Base-by-base conservation (phyloP, 441 rosid species). In the Gossypium davidsonii region DNA sequence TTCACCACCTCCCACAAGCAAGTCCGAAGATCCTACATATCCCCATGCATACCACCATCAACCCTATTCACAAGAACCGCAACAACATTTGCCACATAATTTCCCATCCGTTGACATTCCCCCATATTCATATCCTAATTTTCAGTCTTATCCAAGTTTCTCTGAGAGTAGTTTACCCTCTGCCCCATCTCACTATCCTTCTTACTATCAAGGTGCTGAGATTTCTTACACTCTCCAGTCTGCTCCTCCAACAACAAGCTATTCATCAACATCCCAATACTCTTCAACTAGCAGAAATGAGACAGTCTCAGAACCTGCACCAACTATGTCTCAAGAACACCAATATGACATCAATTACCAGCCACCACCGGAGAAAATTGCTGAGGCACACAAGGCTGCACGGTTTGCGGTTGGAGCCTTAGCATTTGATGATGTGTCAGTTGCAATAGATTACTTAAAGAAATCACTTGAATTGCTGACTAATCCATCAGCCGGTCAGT, bases 381-480 rank as follows among this genome's bases (percentile, higher is more conserved):
- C 89, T 0, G 98, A 89, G 77, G 99, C 99, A 61, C 97, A 88
- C 78, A 94, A 94, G 79, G 97, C 98, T 75, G 98, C 98, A 4
- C 86, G 96, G 81, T 92, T 91, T 77, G 99, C 94, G 0, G 99
- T 94, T 57, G 97, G 97, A 73, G 97, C 99, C 64, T 83, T 92
- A 81, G 99, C 98, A 46, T 94, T 94, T 28, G 99, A 94, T 80
- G 99, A 92, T 57, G 88, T 94, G 60, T 80, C 92, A 2, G 77
- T 89, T 71, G 97, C 96, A 4, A 92, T 94, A 20, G 99, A 91
- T 72, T 78, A 73, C 85, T 81, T 94, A 51, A 86, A 31, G 82
- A 90, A 94, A 75, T 86, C 99, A n/a, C 98, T 92, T 18, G 99
- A 94, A 77, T 78, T 91, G 87, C 89, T 94, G 64, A 94, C 99